Base-by-base conservation (phyloP, 2,329 filamentous ascomycete genomes). In the Pseudocercospora crystallina region DNA sequence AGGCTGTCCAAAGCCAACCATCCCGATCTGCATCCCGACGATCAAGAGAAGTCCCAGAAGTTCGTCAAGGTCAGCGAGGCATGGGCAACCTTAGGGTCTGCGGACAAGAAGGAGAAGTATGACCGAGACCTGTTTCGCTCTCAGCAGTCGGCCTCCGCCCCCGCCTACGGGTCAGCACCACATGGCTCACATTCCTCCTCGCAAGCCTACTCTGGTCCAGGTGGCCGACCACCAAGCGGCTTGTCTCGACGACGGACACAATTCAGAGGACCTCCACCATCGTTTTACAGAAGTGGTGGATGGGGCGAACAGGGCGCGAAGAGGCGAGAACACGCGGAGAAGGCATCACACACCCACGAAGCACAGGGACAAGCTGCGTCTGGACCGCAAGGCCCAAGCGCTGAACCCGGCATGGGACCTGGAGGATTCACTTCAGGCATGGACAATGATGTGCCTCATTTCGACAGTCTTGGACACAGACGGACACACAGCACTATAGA, bases 1-100 rank as follows among this genome's bases (percentile, higher is more conserved):
- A 73, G 80, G 54, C 87, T 97, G 69, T 96, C 90, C 66, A 95
- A 96, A 73, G 75, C 80, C 47, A 86, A 96, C 79, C 94, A 99
- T 72, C 94, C 94, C 1, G 94, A 99, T 78, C 84, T 85, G 68
- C 95, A 97, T 77, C 89, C 80, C 53, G 67, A 80, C 61, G 86
- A 96, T 71, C 86, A 88, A 4, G 68, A 74, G 51, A 87, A 91
- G 56, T 78, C 84, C 3, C 74, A 81, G 51, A 87, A 85, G 67
- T 99, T 78, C 70, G 57, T 78, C 68, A 32, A 74, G 56, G 56
- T 75, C 66, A 61, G 64, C 69, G 29, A 76, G 57, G 65, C 65
- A 13, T 67, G 66, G 49, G 61, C 63, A 12, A 61, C 59, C 12
- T 60, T 68, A 1, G 61, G 62, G 15, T 66, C 63, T 2, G 96